Evolutionary conservation across 2,329 filamentous ascomycete species (phyloP), one percentile per base, ranked within the genome.

Genomic region (Alternaria incomplexa): DNA sequence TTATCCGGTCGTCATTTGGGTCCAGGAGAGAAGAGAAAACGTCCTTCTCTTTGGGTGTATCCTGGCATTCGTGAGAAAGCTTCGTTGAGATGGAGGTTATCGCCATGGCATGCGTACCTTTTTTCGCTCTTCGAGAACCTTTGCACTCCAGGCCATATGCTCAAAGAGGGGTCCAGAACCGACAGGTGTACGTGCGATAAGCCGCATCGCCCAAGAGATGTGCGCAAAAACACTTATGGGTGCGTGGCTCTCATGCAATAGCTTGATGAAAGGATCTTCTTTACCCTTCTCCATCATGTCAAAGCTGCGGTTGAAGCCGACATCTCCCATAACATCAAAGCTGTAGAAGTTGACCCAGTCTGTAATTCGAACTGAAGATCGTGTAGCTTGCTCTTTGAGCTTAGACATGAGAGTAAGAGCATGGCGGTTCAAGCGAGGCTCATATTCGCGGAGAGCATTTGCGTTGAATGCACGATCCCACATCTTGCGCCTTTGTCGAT

Each of bases 281-380:
- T 75, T 58, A 3, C 74, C 76, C 30, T 73, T 75, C 32, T 75
- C 65, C 7, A 77, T 8, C 74, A 82, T 81, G 23, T 73, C 72
- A 67, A 84, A 82, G 45, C 78, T 73, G 58, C 81, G 79, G 20
- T 76, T 81, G 57, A 82, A 81, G 10, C 76, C 79, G 11, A 84
- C 68, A 56, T 84, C 82, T 7, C 82, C 82, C 80, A 86, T 85
- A 23, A 85, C 78, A 62, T 86, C 84, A 60, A 85, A 82, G 54
- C 80, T 79, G 58, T 84, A 79, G 64, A 78, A 84, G 53, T 80
- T 77, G 20, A 75, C 58, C 77, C 76, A 79, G 48, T 73, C 66
- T 6, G 74, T 76, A 15, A 76, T 74, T 8, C 77, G 63, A 0
- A 79, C 60, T 11, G 63, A 62, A 3, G 70, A 56, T 6, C 68